phyloP scores from a whole-genome alignment of 257 asterid species.

The Solanum microdontum region DNA sequence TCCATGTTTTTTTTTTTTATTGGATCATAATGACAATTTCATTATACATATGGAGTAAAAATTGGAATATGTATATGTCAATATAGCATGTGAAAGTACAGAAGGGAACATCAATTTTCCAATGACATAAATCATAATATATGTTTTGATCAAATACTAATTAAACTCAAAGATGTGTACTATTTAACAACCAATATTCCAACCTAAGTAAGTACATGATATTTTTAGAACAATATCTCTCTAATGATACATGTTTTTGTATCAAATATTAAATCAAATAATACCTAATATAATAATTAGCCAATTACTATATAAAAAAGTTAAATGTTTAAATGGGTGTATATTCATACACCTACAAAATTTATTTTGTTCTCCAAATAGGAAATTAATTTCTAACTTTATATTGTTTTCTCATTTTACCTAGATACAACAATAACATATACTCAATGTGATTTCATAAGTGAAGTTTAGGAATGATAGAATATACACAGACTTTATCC shows the following conservation, averaged over 20 bases:
- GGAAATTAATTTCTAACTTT: not conserved
- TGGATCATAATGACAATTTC: not conserved
- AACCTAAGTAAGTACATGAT: not conserved
- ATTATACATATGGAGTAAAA: not conserved
- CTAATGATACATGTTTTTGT: not conserved
- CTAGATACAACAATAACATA: not conserved
- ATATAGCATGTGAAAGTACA: not conserved
- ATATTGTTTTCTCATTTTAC: not conserved
- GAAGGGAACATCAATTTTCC: not conserved
- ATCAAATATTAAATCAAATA: not conserved
- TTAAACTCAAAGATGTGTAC: not conserved
- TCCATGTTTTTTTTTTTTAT: not conserved
- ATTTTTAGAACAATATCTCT: not conserved
- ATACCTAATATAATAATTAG: not conserved
- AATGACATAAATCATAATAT: not conserved
- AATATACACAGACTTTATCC: too few relatives aligned
- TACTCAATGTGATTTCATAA: not conserved
- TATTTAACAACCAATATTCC: not conserved
- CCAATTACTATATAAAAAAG: not conserved
- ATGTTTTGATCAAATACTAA: not conserved
- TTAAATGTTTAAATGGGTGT: not conserved
- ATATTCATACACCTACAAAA: not conserved
- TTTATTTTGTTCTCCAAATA: not conserved
- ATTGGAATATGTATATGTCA: not conserved
- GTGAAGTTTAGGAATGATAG: too few relatives aligned